Base-by-base conservation (phyloP, 176 grass and related monocot genomes). In the Stipa capillata region DNA sequence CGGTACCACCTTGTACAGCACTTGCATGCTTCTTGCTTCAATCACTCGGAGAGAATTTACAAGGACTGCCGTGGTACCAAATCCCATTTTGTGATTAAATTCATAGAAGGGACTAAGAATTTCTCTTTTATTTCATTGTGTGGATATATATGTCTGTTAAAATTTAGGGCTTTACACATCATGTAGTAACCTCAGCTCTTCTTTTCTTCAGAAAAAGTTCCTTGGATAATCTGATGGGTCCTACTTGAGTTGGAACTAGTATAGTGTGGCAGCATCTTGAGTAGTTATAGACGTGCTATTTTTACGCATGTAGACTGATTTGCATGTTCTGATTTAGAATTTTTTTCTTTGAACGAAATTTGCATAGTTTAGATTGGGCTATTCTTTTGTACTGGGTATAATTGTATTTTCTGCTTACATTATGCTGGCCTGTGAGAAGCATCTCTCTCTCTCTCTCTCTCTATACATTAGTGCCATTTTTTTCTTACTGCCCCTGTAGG, bases 401-500 rank as follows among this genome's bases (percentile, higher is more conserved):
- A 67, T 28, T 69, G 25, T 55, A 29, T 73, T 54, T 72, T 8
- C 18, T 21, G 14, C 33, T 27, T 85, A 49, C 40, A 23, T 18
- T 49, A 35, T 27, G 6, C 21, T 72, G 23, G n/a, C 24, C 27
- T 74, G 33, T 54, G 56, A 80, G 49, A 54, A 55, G 65, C 47
- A 9, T 50, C 21, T n/a, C n/a, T n/a, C n/a, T n/a, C n/a, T n/a
- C n/a, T n/a, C n/a, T 50, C 23, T 47, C 9, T 48, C 31, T 78
- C 10, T 67, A 28, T 60, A 27, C 67, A 72, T 65, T 79, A 49
- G 84, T 61, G 44, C 44, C 13, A 0, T 45, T n/a, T n/a, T 36
- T 35, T 12, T 60, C 25, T 31, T 80, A 49, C 61, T 84, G 31
- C 50, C 16, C 18, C n/a, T 85, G 7, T 76, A 95, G 96, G 90